Percentiles rank a stretch among this genome's conserved stretches.
phyloP scores from a whole-genome alignment of 768 basidiomycete genomes.

The Kwoniella bestiolae region DNA sequence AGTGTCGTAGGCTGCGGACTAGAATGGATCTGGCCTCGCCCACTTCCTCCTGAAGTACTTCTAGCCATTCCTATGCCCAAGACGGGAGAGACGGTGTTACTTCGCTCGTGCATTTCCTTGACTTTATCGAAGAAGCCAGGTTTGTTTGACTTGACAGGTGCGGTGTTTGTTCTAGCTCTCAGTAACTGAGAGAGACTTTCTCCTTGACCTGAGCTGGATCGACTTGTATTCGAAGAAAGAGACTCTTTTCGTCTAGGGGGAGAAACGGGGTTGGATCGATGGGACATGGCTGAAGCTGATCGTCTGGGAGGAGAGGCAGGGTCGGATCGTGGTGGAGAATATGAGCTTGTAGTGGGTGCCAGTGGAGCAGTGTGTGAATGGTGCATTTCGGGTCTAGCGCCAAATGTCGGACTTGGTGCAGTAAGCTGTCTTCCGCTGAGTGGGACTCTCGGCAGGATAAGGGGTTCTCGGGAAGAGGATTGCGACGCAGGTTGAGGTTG shows the following conservation, averaged over 20 bases:
- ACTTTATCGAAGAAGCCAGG: constrained; percentile 28
- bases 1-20: constrained; percentile 37
- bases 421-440: constrained; percentile 19
- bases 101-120: constrained; percentile 20
- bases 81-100: constrained; percentile 17
- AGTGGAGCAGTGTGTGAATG: constrained; percentile 19
- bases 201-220: constrained; percentile 22
- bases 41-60: constrained; percentile 20
- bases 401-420: constrained; percentile 14
- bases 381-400: constrained; percentile 7
- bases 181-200: constrained; percentile 35
- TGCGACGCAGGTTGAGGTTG: constrained; percentile 11
- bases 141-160: constrained; percentile 8
- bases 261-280: constrained; percentile 2
- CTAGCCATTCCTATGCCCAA: constrained; percentile 14
- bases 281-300: constrained; percentile 29
- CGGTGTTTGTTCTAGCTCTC: constrained; percentile 14
- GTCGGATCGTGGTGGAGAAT: constrained; percentile 3
- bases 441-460: constrained; percentile 29
- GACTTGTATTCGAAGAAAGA: constrained; percentile 15
- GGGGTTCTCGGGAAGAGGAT: constrained; percentile 27
- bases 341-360: constrained; percentile 1
- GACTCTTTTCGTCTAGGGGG: constrained; percentile 26
- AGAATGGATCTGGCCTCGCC: constrained; percentile 10
- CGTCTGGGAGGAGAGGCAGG: constrained; percentile 21